phyloP scores from a whole-genome alignment of 106 monocot genomes.

The Acorus calamus region DNA sequence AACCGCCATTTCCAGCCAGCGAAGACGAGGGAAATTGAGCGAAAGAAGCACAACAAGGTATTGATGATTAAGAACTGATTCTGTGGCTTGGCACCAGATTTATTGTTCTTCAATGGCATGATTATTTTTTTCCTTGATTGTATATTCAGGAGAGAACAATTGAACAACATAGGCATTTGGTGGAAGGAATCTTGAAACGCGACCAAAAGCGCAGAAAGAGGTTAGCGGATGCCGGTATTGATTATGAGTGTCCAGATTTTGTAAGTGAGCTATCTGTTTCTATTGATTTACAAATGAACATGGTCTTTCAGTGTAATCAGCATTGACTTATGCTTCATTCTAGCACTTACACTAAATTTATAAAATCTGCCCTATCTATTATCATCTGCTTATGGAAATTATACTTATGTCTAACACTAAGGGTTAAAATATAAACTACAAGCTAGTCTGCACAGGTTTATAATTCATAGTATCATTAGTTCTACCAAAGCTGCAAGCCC shows the following conservation, averaged over 20 bases:
- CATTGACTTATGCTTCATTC: too few relatives aligned
- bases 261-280: conserved; percentile 38
- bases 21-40: conserved; percentile 38
- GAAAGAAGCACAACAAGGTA: conserved; percentile 76
- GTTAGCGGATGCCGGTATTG: conserved; percentile 73
- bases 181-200: conserved; percentile 58
- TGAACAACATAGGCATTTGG: conserved; percentile 57
- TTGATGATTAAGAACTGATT: not conserved
- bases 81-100: not conserved
- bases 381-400: too few relatives aligned
- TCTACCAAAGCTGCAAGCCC: too few relatives aligned
- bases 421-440: too few relatives aligned
- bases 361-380: too few relatives aligned
- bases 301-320: not conserved
- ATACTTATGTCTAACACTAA: too few relatives aligned
- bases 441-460: too few relatives aligned
- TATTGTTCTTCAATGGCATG: not conserved
- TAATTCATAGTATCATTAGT: too few relatives aligned
- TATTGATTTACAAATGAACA: not conserved
- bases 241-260: conserved; percentile 75
- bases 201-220: conserved; percentile 59
- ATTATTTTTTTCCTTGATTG: not conserved
- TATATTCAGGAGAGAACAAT: conserved; percentile 65
- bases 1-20: conserved; percentile 18
- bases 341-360: too few relatives aligned